phyloP scores from a whole-genome alignment of 805 yeast species.

The Candida multigemmis region DNA sequence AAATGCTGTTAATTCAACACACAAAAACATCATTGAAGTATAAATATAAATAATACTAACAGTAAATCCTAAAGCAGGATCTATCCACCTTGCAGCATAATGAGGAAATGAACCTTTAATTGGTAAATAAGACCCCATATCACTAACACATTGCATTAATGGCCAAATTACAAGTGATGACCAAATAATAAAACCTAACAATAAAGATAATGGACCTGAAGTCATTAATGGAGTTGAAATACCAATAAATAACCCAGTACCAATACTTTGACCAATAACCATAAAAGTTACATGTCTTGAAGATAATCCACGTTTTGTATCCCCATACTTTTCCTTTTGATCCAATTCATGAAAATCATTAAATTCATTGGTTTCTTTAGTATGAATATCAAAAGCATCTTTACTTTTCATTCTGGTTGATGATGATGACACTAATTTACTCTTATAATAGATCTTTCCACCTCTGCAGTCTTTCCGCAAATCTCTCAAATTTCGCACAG shows the following conservation, averaged over 20 bases:
- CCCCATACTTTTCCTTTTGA: constrained; percentile 17
- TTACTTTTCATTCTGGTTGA: no score
- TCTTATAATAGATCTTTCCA: no score
- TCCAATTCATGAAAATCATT: constrained; percentile 17
- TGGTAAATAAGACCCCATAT: constrained; percentile 28
- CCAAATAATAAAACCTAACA: constrained; percentile 20
- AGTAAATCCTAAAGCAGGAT: constrained; percentile 28
- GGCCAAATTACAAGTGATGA: constrained; percentile 24
- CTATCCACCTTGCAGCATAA: constrained; percentile 24
- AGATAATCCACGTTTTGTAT: constrained; percentile 17
- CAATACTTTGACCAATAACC: constrained; percentile 26
- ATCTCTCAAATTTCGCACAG: no score
- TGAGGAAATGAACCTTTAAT: constrained; percentile 26
- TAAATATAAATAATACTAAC: constrained; percentile 22
- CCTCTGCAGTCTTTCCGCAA: no score
- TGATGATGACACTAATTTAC: no score
- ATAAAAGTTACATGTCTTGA: constrained; percentile 25
- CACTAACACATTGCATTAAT: constrained; percentile 27
- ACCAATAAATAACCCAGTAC: constrained; percentile 27
- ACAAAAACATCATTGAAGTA: constrained; percentile 23
- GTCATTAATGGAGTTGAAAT: constrained; percentile 18
- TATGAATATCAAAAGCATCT: no score
- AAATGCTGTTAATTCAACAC: constrained; percentile 23
- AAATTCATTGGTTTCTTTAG: constrained; percentile 11
- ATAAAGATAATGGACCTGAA: constrained; percentile 25